Evolutionary conservation across 306 rosid species (phyloP).

Genomic region (Dalbergia cultrata): DNA sequence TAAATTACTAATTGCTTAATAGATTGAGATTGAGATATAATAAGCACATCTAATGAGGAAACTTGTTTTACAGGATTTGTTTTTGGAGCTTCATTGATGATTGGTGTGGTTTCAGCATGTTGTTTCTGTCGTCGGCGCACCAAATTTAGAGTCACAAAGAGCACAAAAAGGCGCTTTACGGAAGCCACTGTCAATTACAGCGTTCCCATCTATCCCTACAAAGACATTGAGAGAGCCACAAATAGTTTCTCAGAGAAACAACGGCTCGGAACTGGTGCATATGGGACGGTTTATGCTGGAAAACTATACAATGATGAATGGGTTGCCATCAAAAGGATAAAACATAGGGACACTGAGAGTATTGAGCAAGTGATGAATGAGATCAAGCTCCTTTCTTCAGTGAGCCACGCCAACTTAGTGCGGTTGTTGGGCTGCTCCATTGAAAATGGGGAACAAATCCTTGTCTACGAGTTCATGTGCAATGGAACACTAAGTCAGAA

Average conservation of each 20-base stretch:
- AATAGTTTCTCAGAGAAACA: conserved; percentile 83
- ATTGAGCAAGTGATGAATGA: conserved; percentile 88
- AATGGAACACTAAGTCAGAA: conserved; percentile 89
- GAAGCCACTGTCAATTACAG: conserved; percentile 81
- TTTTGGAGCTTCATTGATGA: conserved; percentile 61
- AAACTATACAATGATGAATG: conserved; percentile 70
- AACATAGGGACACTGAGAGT: conserved; percentile 73
- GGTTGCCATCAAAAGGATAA: conserved; percentile 88
- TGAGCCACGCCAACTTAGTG: conserved; percentile 85
- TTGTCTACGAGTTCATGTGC: conserved; percentile 93
- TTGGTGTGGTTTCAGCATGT: conserved; percentile 58
- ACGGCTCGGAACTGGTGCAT: conserved; percentile 87
- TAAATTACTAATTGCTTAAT: neutral
- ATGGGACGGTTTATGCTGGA: conserved; percentile 90
- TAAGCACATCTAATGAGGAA: neutral
- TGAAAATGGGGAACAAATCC: conserved; percentile 78
- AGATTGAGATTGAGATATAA: neutral
- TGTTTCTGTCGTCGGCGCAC: conserved; percentile 69
- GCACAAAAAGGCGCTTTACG: conserved; percentile 74
- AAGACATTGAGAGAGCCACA: conserved; percentile 87
- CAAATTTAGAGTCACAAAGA: conserved; percentile 62
- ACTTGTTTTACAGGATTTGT: conserved; percentile 57
- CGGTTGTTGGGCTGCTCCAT: conserved; percentile 89
- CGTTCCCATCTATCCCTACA: conserved; percentile 76
- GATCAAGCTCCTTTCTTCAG: conserved; percentile 82